Evolutionary conservation across 305 asterid genomes (phyloP), one percentile per base, ranked within the genome.

Genomic region (Fraxinus dipetala): DNA sequence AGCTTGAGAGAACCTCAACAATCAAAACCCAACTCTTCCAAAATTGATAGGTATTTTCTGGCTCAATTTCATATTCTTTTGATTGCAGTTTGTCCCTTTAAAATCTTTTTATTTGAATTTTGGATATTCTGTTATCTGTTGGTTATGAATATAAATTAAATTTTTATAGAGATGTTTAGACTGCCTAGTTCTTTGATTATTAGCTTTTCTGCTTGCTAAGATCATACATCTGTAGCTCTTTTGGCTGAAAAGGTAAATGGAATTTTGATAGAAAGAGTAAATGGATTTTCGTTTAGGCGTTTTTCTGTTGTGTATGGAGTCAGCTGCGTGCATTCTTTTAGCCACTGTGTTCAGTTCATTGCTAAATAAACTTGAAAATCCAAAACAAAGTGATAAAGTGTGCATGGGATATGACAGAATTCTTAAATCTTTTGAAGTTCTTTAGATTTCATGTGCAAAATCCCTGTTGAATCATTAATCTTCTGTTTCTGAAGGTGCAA

Each of bases 1-100:
- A 81, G 80, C 73, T 24, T 79, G 79, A 59, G 48, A 45, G 10
- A 40, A 51, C 20, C n/a, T 61, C 78, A 79, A 76, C 22, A 26
- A 16, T 16, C 76, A 65, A 13, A 43, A 70, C 34, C 61, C 51
- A 69, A 30, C 82, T 59, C 80, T 77, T 59, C 56, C 84, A 14
- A 32, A 16, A 31, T 70, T 70, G 38, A 30, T 32, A 70, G 76
- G 76, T 31, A 65, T 4, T 18, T 54, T 54, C 65, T 54, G 26
- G 28, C 24, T 54, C 6, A 65, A 26, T 26, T 11, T 79, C 43
- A 72, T 16, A 3, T 54, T 78, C 48, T 76, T 30, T 69, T 40
- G 65, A 18, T 35, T 36, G 73, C 75, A 81, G 72, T 38, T n/a
- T 35, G 24, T 63, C 11, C 65, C 70, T 38, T 51, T 11, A 54